Conservation (phyloP, 208 protist species). For the Crithidia bombi region DNA sequence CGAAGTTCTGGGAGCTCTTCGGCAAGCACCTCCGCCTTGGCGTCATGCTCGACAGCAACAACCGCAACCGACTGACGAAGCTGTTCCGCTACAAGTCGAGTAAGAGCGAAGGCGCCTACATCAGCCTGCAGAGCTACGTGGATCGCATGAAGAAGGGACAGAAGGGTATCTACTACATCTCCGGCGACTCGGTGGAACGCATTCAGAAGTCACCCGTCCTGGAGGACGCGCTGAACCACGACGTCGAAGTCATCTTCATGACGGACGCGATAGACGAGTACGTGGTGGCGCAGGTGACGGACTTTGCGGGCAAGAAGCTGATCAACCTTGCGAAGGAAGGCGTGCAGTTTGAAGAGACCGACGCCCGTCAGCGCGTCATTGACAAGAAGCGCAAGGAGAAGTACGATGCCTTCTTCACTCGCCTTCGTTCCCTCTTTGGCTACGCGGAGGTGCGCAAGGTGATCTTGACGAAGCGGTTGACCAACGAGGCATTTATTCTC, state of each 20-base stretch:
- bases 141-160: constrained; percentile 95
- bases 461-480: constrained; percentile 92
- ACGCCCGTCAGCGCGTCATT: constrained; percentile 88
- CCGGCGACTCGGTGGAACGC: constrained; percentile 77
- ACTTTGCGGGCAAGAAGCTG: constrained; percentile 97
- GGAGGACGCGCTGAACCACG: constrained; percentile 81
- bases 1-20: constrained; percentile 96
- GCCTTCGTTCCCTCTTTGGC: constrained; percentile 82
- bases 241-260: constrained; percentile 95
- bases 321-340: constrained; percentile 97
- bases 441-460: constrained; percentile 87
- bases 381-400: constrained; percentile 92
- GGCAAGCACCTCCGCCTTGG: constrained; percentile 98
- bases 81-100: constrained; percentile 96
- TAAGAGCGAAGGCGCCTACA: constrained; percentile 72
- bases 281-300: constrained; percentile 88
- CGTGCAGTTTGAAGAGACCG: constrained; percentile 92
- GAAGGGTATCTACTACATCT: constrained; percentile 95
- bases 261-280: constrained; percentile 99
- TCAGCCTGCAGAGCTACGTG: constrained; percentile 92
- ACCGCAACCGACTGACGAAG: constrained; percentile 96
- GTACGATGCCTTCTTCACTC: constrained; percentile 86
- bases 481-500: constrained; percentile 94
- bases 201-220: constrained; percentile 87
- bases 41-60: constrained; percentile 96